Conservation (phyloP, 1,139 yeast genomes). For the Scheffersomyces segobiensis region DNA sequence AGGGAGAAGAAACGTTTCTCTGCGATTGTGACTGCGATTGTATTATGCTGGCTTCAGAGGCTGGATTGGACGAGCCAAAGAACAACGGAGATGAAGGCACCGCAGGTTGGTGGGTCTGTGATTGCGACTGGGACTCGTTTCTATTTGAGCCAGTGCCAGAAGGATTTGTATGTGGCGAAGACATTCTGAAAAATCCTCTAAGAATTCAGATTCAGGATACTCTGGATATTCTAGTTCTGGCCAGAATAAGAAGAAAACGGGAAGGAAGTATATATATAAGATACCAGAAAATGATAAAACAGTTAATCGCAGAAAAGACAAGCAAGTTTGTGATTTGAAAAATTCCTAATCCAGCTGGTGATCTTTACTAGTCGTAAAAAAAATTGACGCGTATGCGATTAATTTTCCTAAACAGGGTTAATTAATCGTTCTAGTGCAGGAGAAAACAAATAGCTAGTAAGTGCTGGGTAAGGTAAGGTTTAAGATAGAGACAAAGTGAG, state of each 20-base stretch:
- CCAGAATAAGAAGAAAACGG: neutral
- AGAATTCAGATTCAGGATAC: neutral
- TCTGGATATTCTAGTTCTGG: neutral
- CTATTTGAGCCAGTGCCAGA: slow-evolving; percentile 14
- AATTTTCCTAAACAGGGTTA: neutral
- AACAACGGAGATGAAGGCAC: slow-evolving; percentile 71
- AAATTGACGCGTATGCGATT: neutral
- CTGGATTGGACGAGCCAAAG: slow-evolving; percentile 53
- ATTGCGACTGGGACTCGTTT: slow-evolving; percentile 37
- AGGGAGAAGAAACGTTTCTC: slow-evolving; percentile 42
- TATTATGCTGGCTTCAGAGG: slow-evolving; percentile 31
- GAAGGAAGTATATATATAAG: neutral
- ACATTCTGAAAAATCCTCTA: slow-evolving; percentile 11
- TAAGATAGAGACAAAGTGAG: too few relatives aligned
- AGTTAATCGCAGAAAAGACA: neutral
- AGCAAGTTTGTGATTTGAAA: neutral
- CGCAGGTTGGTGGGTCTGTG: slow-evolving; percentile 32
- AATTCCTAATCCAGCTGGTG: neutral
- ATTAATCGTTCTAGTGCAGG: neutral
- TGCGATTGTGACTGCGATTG: slow-evolving; percentile 20
- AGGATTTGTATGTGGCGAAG: slow-evolving; percentile 19
- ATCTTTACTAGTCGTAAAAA: neutral
- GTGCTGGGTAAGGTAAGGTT: neutral
- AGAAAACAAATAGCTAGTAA: neutral
- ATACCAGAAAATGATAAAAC: neutral